A percentile compares a stretch with the other conserved stretches of the same genome.
Conservation (phyloP, 140 eudicot genomes). For the Bidens hawaiensis region DNA sequence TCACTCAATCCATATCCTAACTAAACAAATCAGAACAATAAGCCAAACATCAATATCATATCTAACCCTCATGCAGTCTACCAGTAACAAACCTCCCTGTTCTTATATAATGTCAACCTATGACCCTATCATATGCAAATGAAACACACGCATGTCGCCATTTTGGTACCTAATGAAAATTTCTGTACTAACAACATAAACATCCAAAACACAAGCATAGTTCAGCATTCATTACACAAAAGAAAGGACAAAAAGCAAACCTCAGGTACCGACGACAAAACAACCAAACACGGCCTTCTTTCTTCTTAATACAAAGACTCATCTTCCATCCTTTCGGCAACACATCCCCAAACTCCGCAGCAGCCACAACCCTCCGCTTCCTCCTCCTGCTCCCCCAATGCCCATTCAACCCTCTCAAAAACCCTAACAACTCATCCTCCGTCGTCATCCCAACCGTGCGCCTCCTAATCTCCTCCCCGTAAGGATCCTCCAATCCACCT, state of each 20-base stretch:
- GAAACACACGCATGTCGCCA: neutral
- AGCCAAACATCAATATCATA: neutral
- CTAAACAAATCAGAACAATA: neutral
- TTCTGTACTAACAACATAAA: neutral
- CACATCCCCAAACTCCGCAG: conserved; percentile 57
- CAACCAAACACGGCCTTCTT: conserved; percentile 61
- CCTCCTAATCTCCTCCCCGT: conserved; percentile 45
- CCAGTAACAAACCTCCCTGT: neutral
- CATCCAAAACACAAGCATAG: neutral
- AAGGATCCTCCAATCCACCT: conserved; percentile 53
- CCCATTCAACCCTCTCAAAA: conserved; percentile 58
- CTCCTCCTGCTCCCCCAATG: conserved; percentile 87
- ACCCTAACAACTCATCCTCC: conserved; percentile 63
- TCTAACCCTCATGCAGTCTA: neutral
- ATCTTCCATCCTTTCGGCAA: conserved; percentile 85
- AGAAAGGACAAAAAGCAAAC: conserved; percentile 26
- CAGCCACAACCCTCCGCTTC: conserved; percentile 86
- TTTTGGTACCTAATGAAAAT: neutral
- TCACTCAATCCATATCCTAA: neutral
- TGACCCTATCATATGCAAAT: neutral
- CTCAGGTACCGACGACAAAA: conserved; percentile 77
- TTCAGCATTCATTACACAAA: neutral
- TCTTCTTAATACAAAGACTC: conserved; percentile 67
- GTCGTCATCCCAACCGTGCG: conserved; percentile 52
- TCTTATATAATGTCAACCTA: neutral